These are phyloP conservation scores for Clarireedia homoeocarpa DNA, from an alignment of 2,329 filamentous ascomycete genomes.

Conservation along the genomic window DNA sequence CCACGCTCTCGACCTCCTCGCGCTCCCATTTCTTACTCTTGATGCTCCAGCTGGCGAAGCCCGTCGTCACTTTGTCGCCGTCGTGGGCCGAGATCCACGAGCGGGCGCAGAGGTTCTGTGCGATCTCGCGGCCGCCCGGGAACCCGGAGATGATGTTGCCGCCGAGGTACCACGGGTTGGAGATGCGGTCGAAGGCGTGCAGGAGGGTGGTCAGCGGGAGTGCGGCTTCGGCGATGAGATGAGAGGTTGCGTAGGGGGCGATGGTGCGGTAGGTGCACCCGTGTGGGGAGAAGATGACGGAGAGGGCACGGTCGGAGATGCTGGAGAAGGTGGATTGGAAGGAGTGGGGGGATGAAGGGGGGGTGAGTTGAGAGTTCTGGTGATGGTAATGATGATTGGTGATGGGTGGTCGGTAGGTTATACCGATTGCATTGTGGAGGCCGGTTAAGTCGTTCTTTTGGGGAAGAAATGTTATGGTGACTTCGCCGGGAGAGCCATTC, in stretches of 20 bases:
- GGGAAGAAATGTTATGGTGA: conserved; percentile 61
- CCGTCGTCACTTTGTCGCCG: conserved; percentile 47
- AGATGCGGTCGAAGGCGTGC: conserved; percentile 53
- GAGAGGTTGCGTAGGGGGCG: conserved; percentile 45
- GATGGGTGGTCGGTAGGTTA: conserved; percentile 54
- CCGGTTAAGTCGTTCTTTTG: conserved; percentile 53
- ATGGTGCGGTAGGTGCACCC: conserved; percentile 45
- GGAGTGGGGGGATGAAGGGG: conserved; percentile 19
- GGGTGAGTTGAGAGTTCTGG: conserved; percentile 12
- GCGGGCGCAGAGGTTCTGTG: conserved; percentile 42
- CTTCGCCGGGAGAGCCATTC: conserved; percentile 51
- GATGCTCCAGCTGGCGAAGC: conserved; percentile 43
- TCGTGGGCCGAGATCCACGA: conserved; percentile 57
- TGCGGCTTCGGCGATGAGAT: conserved; percentile 48
- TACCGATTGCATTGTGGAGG: conserved; percentile 59
- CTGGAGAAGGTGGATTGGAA: conserved; percentile 23
- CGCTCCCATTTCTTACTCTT: conserved; percentile 37
- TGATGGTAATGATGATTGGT: neutral
- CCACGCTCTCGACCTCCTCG: conserved; percentile 37
- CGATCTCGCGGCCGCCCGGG: conserved; percentile 49
- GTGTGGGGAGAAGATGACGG: conserved; percentile 57
- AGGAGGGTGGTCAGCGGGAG: conserved; percentile 56
- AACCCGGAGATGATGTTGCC: conserved; percentile 50
- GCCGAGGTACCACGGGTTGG: conserved; percentile 54
- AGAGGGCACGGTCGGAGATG: conserved; percentile 41